Base-by-base conservation (phyloP, 1,284 basidiomycete genomes). In the Naganishia albida region DNA sequence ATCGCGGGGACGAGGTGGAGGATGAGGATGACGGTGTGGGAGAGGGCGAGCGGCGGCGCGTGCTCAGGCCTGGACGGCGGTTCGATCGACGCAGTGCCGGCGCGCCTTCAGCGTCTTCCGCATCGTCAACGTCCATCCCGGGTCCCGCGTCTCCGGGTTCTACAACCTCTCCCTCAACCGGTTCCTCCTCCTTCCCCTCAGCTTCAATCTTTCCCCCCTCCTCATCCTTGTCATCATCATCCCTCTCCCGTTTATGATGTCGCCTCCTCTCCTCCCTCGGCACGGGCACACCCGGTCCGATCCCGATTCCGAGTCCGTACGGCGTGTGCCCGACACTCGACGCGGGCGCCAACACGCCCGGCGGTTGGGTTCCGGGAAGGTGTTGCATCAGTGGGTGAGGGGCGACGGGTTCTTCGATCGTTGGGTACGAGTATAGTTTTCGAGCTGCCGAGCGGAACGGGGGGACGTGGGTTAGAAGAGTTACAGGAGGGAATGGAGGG, bases 21-120 rank as follows among this genome's bases (percentile, higher is more conserved):
- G 46, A 40, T 4, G 40, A 15, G 23, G 56, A 60, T 13, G 42
- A 51, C 16, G 25, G 13, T 8, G 52, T 50, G 1, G 64, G 64
- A 7, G 65, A 62, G 1, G 65, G 65, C 2, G 65, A 66, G 0
- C 59, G 49, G 8, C 65, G 65, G 59, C 65, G 52, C 39, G 34
- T 25, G 59, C 34, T 4, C 49, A 26, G 28, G 34, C 34, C 34
- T 4, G 65, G 65, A 16, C 46, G 44, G 15, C 65, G 65, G 42
- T 30, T 51, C 7, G 65, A 66, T 43, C 65, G 65, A 23, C 65
- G 65, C 18, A 56, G 59, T 18, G 65, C 43, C 8, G 63, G 54
- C 2, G 54, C 44, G 28, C n/a, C n/a, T 16, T 23, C 18, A 25
- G n/a, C 3, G 48, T 25, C 25, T 51, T 52, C 28, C 20, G 23